Conservation (phyloP, 306 rosid species). For the Medicago truncatula region DNA sequence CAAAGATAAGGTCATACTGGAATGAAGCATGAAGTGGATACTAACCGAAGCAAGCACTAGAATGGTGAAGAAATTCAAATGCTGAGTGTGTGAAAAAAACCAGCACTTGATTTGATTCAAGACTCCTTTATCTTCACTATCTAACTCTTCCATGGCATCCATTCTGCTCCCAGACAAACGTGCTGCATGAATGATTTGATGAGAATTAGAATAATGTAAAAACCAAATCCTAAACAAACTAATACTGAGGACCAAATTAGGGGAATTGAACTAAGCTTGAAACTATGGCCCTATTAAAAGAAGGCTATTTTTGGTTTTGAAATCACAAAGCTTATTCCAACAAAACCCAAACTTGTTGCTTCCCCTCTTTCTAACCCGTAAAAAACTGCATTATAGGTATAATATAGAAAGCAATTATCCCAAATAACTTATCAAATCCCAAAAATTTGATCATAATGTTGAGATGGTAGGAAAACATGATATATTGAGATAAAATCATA, state of each 20-base stretch:
- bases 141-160: constrained; percentile 77
- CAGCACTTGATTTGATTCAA: constrained; percentile 69
- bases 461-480: constrained; percentile 13
- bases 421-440: not conserved
- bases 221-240: constrained; percentile 27
- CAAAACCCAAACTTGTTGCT: not conserved
- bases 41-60: constrained; percentile 98
- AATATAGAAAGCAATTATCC: not conserved
- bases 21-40: constrained; percentile 45
- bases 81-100: constrained; percentile 83
- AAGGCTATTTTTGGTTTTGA: not conserved
- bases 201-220: constrained; percentile 33
- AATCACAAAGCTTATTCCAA: not conserved
- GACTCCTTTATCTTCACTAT: constrained; percentile 67
- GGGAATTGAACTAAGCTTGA: not conserved
- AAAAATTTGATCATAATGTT: not conserved
- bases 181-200: constrained; percentile 58
- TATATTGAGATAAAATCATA: constrained; percentile 2
- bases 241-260: not conserved
- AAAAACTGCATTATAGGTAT: not conserved
- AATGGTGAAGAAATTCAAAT: constrained; percentile 80
- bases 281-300: not conserved
- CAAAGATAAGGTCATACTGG: not conserved
- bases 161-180: constrained; percentile 68
- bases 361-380: not conserved